Percentiles rank a stretch among this genome's conserved stretches.
These are phyloP conservation scores for Ustilago curta DNA, from an alignment of 1,284 basidiomycete genomes.

Conservation along the genomic window DNA sequence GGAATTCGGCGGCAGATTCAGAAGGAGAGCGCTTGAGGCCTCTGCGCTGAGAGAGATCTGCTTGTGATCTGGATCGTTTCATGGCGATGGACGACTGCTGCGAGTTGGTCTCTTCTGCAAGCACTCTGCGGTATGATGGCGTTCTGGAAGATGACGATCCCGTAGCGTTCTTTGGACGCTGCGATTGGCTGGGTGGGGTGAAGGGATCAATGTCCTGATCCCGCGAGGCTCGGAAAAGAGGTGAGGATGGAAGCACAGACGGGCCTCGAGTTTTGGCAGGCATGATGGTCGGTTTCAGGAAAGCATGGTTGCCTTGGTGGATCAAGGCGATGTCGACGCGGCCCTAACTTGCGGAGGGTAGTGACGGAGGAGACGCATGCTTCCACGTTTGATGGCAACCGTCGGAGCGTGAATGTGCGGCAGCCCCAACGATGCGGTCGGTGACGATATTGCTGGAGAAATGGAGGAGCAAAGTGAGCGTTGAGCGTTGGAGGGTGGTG, in stretches of 20 bases:
- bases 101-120: constrained; percentile 30
- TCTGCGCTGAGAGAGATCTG: constrained; percentile 14
- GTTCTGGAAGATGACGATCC: neutral
- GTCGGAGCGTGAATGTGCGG: neutral
- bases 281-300: constrained; percentile 16
- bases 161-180: neutral
- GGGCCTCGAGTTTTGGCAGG: constrained; percentile 19
- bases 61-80: constrained; percentile 30
- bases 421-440: neutral
- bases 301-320: constrained; percentile 11
- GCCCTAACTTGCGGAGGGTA: too few relatives aligned
- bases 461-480: neutral
- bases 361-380: neutral
- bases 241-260: constrained; percentile 6
- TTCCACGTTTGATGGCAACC: neutral
- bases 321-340: neutral
- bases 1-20: neutral
- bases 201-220: constrained; percentile 43
- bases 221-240: constrained; percentile 23
- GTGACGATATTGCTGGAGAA: neutral
- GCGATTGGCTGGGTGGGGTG: constrained; percentile 9
- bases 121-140: constrained; percentile 8
- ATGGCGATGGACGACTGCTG: neutral
- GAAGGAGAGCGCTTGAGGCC: constrained; percentile 34
- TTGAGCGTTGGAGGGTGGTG: neutral